phyloP scores from a whole-genome alignment of 768 basidiomycete species.

The Erythrobasidium yunnanense region DNA sequence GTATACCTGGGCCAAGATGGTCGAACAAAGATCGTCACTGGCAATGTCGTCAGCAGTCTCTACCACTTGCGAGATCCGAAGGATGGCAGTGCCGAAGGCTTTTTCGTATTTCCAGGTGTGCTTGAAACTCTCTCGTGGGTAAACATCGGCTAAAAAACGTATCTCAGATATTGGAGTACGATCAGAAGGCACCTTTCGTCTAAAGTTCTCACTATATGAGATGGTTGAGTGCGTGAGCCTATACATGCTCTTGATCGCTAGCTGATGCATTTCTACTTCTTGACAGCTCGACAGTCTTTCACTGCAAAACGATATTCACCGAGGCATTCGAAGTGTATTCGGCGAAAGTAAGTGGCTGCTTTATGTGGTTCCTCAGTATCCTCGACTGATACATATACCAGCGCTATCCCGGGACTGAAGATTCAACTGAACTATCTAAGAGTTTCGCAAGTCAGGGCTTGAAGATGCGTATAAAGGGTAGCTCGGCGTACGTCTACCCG shows the following conservation, averaged over 20 bases:
- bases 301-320: constrained; percentile 24
- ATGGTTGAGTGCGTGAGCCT: constrained; percentile 14
- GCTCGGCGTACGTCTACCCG: constrained; percentile 1
- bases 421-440: constrained; percentile 18
- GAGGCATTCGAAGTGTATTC: constrained; percentile 17
- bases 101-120: constrained; percentile 25
- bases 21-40: constrained; percentile 1
- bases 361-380: no score
- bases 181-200: constrained; percentile 12
- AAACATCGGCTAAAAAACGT: no score
- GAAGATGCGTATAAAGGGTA: constrained; percentile 25
- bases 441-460: constrained; percentile 23
- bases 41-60: constrained; percentile 18
- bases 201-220: constrained; percentile 16
- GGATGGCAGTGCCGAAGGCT: constrained; percentile 19
- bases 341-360: constrained; percentile 4
- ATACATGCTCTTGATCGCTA: background rate
- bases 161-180: constrained; percentile 17
- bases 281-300: constrained; percentile 11
- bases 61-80: constrained; percentile 19
- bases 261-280: background rate
- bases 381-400: no score
- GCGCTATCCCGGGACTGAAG: background rate
- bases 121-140: background rate
- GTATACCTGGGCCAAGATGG: background rate